These are phyloP conservation scores for Exophiala mesophila DNA, from an alignment of 2,329 filamentous ascomycete species.

Conservation along the genomic window DNA sequence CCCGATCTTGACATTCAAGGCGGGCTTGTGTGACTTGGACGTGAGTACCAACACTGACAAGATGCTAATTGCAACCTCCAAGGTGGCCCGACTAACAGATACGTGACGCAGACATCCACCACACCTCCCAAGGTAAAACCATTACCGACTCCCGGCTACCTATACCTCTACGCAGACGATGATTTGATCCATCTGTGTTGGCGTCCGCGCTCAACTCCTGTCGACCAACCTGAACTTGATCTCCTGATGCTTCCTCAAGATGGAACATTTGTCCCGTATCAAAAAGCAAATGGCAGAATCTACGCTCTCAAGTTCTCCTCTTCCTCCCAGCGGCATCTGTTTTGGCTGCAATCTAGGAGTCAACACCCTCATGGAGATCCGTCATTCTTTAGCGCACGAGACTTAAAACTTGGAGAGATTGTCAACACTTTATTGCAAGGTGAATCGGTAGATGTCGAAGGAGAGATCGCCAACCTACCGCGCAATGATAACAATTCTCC, in stretches of 20 bases:
- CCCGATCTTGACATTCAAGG: conserved; percentile 94
- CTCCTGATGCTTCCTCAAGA: conserved; percentile 91
- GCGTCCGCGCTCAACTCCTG: conserved; percentile 69
- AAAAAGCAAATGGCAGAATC: conserved; percentile 74
- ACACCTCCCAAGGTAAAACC: conserved; percentile 69
- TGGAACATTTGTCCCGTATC: conserved; percentile 80
- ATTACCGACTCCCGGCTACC: conserved; percentile 69
- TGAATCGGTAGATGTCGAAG: conserved; percentile 74
- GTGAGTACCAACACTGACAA: conserved; percentile 48
- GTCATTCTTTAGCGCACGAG: conserved; percentile 76
- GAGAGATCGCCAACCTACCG: conserved; percentile 63
- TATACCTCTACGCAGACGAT: conserved; percentile 91
- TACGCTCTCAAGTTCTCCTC: conserved; percentile 92
- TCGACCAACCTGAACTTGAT: conserved; percentile 74
- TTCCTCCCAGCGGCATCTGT: conserved; percentile 84
- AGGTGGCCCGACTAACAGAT: neutral
- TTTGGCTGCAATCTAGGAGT: conserved; percentile 92
- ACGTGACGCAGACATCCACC: conserved; percentile 9
- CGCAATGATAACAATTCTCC: conserved; percentile 46
- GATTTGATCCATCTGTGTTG: conserved; percentile 97
- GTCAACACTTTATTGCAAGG: conserved; percentile 81
- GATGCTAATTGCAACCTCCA: neutral
- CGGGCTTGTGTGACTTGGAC: conserved; percentile 79
- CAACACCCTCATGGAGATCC: conserved; percentile 67
- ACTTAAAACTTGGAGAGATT: conserved; percentile 81